Conservation (phyloP, 2,329 filamentous ascomycete species). For the Talaromyces pinophilus region DNA sequence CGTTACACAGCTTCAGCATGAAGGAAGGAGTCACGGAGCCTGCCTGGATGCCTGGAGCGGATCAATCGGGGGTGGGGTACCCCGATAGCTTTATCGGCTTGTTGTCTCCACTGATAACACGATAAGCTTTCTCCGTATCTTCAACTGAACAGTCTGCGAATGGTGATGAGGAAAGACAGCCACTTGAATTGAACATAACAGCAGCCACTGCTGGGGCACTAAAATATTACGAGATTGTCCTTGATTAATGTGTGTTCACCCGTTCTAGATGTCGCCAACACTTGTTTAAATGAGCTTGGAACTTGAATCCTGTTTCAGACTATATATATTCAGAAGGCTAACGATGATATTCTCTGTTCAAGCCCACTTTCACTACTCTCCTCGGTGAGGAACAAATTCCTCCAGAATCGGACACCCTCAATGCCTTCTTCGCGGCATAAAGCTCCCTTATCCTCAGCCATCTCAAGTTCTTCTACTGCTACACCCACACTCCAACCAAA, state of each 20-base stretch:
- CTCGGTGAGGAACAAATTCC: slow-evolving; percentile 56
- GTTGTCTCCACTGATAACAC: slow-evolving; percentile 5
- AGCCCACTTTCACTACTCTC: slow-evolving; percentile 5
- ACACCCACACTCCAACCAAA: slow-evolving; percentile 99
- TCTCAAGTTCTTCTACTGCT: slow-evolving; percentile 90
- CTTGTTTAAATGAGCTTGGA: background rate
- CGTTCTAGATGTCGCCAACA: background rate
- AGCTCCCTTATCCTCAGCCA: slow-evolving; percentile 89
- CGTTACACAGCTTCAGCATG: background rate
- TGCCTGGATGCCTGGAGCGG: slow-evolving; percentile 14
- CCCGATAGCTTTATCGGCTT: slow-evolving; percentile 19
- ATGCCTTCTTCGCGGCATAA: slow-evolving; percentile 90
- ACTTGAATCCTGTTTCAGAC: background rate
- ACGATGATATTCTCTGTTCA: slow-evolving; percentile 15
- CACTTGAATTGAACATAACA: background rate
- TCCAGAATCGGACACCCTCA: slow-evolving; percentile 91
- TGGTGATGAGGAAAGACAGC: too few species aligned
- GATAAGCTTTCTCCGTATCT: background rate
- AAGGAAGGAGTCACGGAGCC: background rate
- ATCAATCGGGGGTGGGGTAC: slow-evolving; percentile 18
- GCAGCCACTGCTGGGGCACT: background rate
- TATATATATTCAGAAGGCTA: slow-evolving; percentile 16
- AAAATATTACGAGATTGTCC: background rate
- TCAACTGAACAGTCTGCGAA: too few species aligned
- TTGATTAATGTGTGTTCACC: background rate